Evolutionary conservation across 192 early-diverging fungal genomes (phyloP), one percentile per base, ranked within the genome.

Genomic region (Phycomyces nitens): DNA sequence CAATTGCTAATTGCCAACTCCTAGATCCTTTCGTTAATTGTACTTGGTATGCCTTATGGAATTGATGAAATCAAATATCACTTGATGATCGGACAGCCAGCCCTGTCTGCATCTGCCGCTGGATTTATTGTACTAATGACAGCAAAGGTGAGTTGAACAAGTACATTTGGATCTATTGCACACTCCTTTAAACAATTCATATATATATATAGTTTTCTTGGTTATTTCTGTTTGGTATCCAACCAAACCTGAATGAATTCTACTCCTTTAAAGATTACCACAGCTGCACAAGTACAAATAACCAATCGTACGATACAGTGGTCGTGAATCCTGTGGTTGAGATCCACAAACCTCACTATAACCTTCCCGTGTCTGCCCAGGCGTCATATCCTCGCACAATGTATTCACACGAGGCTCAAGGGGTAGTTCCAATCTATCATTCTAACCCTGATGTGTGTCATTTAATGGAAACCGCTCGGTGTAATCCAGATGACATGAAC

Each of bases 81-180:
- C 18, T 3, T 47, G 3, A 14, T 47, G 12, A 47, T 18, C 3
- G 44, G 44, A 3, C 44, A 47, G 12, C 44, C 44, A 7, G 44
- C 65, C 3, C 64, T 67, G 18, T 51, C 34, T 3, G 61, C 65
- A 24, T 42, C 60, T 34, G 50, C 55, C 15, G 38, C 61, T 1
- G 71, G 71, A 9, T 62, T 63, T 57, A 60, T 73, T 27, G 62
- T 73, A 20, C 39, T 59, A 1, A 58, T 66, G 26, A 53, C 62
- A 21, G 53, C 15, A 75, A 79, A 44, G 86, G 61, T 63, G 53
- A 60, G 24, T 34, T 21, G 12, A 62, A 52, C 22, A 62, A 47
- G n/a, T n/a, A n/a, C n/a, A n/a, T n/a, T n/a, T n/a, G n/a, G n/a
- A n/a, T n/a, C n/a, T n/a, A n/a, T n/a, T n/a, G n/a, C n/a, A n/a